Evolutionary conservation across 2,329 filamentous ascomycete genomes (phyloP), one percentile per base, ranked within the genome.

Genomic region (Aspergillus udagawae): DNA sequence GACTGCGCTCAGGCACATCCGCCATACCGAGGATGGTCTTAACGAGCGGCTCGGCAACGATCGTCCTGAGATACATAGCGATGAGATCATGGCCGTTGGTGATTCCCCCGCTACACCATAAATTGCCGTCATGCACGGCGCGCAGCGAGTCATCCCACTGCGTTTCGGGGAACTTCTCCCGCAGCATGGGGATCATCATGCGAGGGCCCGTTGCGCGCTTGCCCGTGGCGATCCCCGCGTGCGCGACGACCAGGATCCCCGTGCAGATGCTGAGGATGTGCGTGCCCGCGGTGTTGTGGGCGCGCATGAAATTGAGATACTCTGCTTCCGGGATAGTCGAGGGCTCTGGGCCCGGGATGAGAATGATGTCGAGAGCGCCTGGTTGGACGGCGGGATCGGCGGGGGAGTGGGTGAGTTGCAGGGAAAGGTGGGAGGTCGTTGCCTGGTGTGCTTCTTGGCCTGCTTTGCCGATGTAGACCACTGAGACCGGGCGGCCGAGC

Each of bases 301-400:
- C 56, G 14, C 67, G 64, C 17, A 77, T 57, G 53, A 74, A 77
- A 1, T 67, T 62, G 3, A 67, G 50, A 21, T 66, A 67, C 32
- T 67, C 65, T 12, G 69, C 64, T 1, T 62, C 57, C 0, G 72
- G 72, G 0, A 67, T 56, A 4, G 54, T 21, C 14, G 58, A 64
- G 0, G 74, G 75, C 6, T 75, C 66, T 0, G 74, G 72, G 3
- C 75, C 75, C 0, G 75, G 75, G 7, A 77, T 66, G 35, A 75
- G 42, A 3, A 77, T 56, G 29, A 75, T 60, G 53, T 76, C 74
- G 0, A 77, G 61, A 1, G 65, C 68, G 2, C 74, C 73, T 0
- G 73, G 73, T 2, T 67, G 60, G 5, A 77, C 73, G 3, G 55
- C 60, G 1, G 61, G 21, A 49, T 71, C 69, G n/a, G 59, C 48